Percentiles rank a stretch among this genome's conserved stretches.
Evolutionary conservation across 768 basidiomycete genomes (phyloP).

Genomic region (Suillus spraguei): DNA sequence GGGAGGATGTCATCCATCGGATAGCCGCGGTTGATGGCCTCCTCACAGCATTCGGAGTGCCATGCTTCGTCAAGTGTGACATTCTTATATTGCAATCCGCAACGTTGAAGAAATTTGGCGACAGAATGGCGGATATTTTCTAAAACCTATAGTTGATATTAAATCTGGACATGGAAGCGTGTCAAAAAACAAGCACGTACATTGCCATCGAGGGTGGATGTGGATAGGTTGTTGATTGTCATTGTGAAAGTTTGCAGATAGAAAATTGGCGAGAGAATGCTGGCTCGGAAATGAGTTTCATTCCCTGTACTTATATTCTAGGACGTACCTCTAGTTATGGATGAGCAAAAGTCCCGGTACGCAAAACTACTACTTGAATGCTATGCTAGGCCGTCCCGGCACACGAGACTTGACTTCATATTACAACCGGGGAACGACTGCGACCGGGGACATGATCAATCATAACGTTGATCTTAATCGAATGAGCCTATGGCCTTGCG

Average conservation of each 20-base stretch:
- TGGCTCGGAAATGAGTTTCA: not conserved
- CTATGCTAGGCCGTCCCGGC: not conserved
- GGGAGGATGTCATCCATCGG: not conserved
- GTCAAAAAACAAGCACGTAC: not conserved
- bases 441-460: not conserved
- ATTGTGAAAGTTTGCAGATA: not conserved
- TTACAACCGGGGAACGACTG: not conserved
- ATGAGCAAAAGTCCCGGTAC: not conserved
- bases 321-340: not conserved
- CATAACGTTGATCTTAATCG: too few relatives aligned
- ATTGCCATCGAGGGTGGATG: not conserved
- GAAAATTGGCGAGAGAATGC: not conserved
- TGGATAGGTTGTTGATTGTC: not conserved
- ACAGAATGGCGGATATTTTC: not conserved
- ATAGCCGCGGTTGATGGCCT: slow-evolving; percentile 2
- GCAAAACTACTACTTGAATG: too few relatives aligned
- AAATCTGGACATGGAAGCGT: not conserved
- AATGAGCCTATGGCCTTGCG: too few relatives aligned
- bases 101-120: not conserved
- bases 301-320: not conserved
- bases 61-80: not conserved
- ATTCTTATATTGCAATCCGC: slow-evolving; percentile 1
- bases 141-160: not conserved
- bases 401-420: not conserved
- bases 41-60: not conserved